A percentile compares a stretch with the other conserved stretches of the same genome.
Conservation (phyloP, 805 yeast species). For the Saccharomycopsis microspora region DNA sequence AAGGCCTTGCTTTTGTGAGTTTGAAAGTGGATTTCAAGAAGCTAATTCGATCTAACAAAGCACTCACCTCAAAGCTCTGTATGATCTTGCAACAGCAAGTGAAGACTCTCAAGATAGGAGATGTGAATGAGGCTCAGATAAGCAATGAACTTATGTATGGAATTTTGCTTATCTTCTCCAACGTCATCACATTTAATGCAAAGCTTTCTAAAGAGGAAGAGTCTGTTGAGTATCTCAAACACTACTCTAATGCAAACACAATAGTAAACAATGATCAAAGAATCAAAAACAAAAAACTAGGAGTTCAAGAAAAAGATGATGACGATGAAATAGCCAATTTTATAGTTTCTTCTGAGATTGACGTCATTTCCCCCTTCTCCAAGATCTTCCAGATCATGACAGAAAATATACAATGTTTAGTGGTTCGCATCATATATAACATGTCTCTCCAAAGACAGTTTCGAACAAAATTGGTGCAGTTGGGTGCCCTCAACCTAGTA, state of each 20-base stretch:
- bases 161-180: slow-evolving; percentile 28
- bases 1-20: slow-evolving; percentile 26
- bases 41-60: slow-evolving; percentile 26
- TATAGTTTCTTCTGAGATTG: slow-evolving; percentile 1
- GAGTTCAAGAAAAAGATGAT: slow-evolving; percentile 4
- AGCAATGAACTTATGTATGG: slow-evolving; percentile 25
- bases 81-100: slow-evolving; percentile 5
- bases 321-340: slow-evolving; percentile 18
- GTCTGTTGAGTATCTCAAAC: slow-evolving; percentile 28
- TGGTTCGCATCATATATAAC: slow-evolving; percentile 26
- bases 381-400: slow-evolving; percentile 15
- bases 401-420: slow-evolving; percentile 20
- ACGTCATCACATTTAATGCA: slow-evolving; percentile 25
- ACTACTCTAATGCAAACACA: slow-evolving; percentile 24
- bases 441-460: slow-evolving; percentile 21
- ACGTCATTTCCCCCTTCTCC: slow-evolving; percentile 14
- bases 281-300: slow-evolving; percentile 5
- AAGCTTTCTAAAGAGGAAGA: slow-evolving; percentile 23
- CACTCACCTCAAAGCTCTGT: slow-evolving; percentile 20
- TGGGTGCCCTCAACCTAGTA: slow-evolving; percentile 32
- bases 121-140: slow-evolving; percentile 1
- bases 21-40: slow-evolving; percentile 26
- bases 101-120: neutral
- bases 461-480: slow-evolving; percentile 30
- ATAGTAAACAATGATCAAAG: slow-evolving; percentile 17